Base-by-base conservation (phyloP, 176 grass and related monocot species). In the Musa beccarii region DNA sequence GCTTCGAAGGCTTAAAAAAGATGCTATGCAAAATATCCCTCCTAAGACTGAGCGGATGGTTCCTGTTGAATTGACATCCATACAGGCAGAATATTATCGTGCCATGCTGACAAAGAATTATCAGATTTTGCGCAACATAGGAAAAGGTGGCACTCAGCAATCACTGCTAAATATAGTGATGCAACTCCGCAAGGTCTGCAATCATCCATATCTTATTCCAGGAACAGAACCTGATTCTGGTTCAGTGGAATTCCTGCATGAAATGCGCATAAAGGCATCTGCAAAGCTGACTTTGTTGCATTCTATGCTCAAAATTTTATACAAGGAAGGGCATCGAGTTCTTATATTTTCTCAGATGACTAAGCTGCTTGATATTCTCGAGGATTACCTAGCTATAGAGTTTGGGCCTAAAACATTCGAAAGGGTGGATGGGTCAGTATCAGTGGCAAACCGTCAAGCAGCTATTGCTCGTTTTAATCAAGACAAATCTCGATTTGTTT, bases 291-390 rank as follows among this genome's bases (percentile, higher is more conserved):
- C 86, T 26, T 77, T 99, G 49, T 80, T 99, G 77, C 95, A 99
- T 83, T 86, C 87, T 74, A 99, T 99, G 95, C 95, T 99, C 54
- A 94, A 87, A 84, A 79, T 84, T 66, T 94, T 99, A 78, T 78
- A 85, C 52, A 88, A 69, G 71, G 95, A 94, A 82, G 95, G 95
- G 52, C 95, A 99, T 17, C 90, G 95, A 67, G 88, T 99, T 55
- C 87, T 99, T 82, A 87, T 99, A 79, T 99, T 99, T 80, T 99
- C 95, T 70, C 95, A 99, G 84, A 99, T 99, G 95, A 99, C 95
- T 64, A 99, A 99, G 65, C 82, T 99, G 76, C 88, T 99, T 81
- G 95, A 99, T 83, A 99, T 99, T 75, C 89, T 99, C 59, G 95
- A 99, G 84, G 95, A 99, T 88, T 99, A 99, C 67, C 53, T 99